Conservation (phyloP, 2,329 filamentous ascomycete species). For the Parastagonospora avenae region DNA sequence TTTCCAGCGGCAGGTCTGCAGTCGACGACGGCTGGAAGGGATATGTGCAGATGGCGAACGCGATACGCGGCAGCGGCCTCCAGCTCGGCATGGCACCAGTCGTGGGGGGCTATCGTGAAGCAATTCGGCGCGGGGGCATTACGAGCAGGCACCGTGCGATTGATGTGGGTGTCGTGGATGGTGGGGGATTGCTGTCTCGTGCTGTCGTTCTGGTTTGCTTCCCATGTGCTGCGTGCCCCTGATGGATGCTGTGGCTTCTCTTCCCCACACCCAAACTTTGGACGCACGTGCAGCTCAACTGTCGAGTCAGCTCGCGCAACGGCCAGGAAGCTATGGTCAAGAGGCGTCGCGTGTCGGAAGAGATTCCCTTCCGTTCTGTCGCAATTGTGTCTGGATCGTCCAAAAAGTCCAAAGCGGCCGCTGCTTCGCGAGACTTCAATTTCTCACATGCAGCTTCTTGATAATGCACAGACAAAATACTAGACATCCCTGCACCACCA, state of each 20-base stretch:
- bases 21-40: constrained; percentile 87
- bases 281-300: too few species aligned
- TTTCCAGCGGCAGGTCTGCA: constrained; percentile 92
- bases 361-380: too few species aligned
- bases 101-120: constrained; percentile 36
- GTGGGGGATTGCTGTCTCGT: neutral
- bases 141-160: constrained; percentile 22
- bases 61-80: constrained; percentile 94
- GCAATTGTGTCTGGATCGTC: too few species aligned
- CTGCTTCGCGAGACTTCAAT: too few species aligned
- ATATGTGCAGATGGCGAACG: constrained; percentile 95
- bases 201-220: neutral
- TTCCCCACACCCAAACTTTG: too few species aligned
- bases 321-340: too few species aligned
- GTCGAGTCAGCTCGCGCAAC: too few species aligned
- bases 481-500: neutral
- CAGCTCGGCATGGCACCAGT: constrained; percentile 63
- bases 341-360: too few species aligned
- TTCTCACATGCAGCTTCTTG: neutral
- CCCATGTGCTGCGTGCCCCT: too few species aligned
- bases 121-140: constrained; percentile 37
- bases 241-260: too few species aligned
- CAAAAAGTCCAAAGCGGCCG: too few species aligned
- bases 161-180: neutral
- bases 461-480: neutral